A percentile compares a stretch with the other conserved stretches of the same genome.
Conservation (phyloP, 148 eudicot species). For the Vaccinium vitisidaea region DNA sequence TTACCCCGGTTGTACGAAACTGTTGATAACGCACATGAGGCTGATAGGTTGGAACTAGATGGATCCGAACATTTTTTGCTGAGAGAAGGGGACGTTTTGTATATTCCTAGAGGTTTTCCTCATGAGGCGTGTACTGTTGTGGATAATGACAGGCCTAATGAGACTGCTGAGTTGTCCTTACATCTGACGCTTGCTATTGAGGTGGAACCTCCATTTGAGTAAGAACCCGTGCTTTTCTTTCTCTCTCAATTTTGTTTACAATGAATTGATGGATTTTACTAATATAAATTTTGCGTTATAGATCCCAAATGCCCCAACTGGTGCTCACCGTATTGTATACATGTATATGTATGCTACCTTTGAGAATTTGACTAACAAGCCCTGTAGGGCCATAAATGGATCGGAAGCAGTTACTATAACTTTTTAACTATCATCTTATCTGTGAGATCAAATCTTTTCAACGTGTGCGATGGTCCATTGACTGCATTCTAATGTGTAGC, state of each 20-base stretch:
- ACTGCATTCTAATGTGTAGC: not conserved
- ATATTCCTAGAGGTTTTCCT: slow-evolving; percentile 88
- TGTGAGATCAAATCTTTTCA: not conserved
- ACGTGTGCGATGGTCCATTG: not conserved
- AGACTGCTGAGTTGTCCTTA: slow-evolving; percentile 41
- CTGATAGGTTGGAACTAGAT: slow-evolving; percentile 18
- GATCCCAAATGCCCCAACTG: not conserved
- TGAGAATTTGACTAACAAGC: not conserved
- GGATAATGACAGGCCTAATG: slow-evolving; percentile 27
- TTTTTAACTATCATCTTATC: not conserved
- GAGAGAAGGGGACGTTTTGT: slow-evolving; percentile 77
- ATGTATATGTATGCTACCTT: not conserved
- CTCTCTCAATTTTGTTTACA: not conserved
- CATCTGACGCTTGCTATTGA: slow-evolving; percentile 86
- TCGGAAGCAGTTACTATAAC: not conserved
- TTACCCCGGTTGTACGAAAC: slow-evolving; percentile 78
- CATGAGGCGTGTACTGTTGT: slow-evolving; percentile 68
- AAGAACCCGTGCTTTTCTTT: slow-evolving; percentile 31
- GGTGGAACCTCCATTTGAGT: slow-evolving; percentile 93
- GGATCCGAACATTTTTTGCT: slow-evolving; percentile 42
- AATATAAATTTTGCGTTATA: not conserved
- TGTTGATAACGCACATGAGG: slow-evolving; percentile 28
- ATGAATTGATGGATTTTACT: not conserved
- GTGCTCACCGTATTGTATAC: not conserved
- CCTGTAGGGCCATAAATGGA: not conserved